phyloP scores from a whole-genome alignment of 306 rosid species.

The Rosa chinensis region DNA sequence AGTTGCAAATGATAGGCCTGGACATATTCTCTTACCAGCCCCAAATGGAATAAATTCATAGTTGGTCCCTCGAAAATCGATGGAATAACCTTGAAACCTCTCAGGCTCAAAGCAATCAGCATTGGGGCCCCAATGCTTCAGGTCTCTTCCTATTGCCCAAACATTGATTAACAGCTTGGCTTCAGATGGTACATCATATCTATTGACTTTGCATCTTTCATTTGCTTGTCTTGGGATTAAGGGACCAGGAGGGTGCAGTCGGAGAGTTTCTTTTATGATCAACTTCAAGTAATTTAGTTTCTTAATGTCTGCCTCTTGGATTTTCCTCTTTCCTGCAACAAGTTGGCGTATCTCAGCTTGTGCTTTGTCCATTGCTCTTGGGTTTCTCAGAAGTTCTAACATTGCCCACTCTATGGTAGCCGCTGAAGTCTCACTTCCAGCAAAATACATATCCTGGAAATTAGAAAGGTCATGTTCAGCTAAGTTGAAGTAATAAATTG shows the following conservation, averaged over 20 bases:
- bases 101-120: no score
- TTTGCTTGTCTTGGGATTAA: background rate
- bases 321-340: background rate
- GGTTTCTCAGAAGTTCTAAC: constrained; percentile 12
- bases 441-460: no score
- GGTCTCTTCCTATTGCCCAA: background rate
- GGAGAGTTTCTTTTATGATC: background rate
- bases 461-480: no score
- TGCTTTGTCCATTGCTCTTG: background rate
- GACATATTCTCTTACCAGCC: no score
- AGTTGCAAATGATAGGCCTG: no score
- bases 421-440: background rate
- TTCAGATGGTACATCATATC: background rate
- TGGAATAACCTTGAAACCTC: no score
- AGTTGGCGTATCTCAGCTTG: background rate
- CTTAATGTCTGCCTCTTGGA: background rate
- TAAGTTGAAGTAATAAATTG: no score
- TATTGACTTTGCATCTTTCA: background rate
- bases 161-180: background rate
- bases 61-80: no score
- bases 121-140: no score
- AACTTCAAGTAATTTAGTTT: background rate
- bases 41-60: no score
- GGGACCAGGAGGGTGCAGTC: background rate
- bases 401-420: background rate